Conservation (phyloP, 1,284 basidiomycete species). For the Trichosporon sp. region DNA sequence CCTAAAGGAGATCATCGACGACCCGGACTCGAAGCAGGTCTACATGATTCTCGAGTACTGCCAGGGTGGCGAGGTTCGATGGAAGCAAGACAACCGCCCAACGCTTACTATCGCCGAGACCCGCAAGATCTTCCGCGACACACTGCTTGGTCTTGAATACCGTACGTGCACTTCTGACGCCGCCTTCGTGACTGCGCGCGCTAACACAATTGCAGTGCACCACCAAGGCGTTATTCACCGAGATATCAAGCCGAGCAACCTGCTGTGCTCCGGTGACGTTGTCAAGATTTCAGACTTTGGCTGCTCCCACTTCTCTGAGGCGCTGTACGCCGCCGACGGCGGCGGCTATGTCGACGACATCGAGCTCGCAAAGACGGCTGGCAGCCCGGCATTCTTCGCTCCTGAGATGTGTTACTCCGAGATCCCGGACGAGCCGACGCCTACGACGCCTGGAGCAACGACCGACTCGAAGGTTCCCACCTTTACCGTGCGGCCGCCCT, state of each 20-base stretch:
- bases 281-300: slow-evolving; percentile 99
- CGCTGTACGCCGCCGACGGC: slow-evolving; percentile 59
- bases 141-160: slow-evolving; percentile 89
- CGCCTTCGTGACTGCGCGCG: not conserved
- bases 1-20: slow-evolving; percentile 92
- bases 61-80: slow-evolving; percentile 87
- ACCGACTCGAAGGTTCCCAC: slow-evolving; percentile 24
- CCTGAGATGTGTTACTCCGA: slow-evolving; percentile 77
- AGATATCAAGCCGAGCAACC: slow-evolving; percentile 97
- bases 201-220: slow-evolving; percentile 62
- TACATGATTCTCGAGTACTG: slow-evolving; percentile 98
- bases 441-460: not conserved
- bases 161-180: slow-evolving; percentile 15
- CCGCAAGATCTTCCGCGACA: slow-evolving; percentile 81
- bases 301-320: slow-evolving; percentile 90
- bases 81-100: slow-evolving; percentile 68
- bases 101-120: slow-evolving; percentile 77
- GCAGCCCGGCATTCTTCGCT: slow-evolving; percentile 95
- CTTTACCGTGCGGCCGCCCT: slow-evolving; percentile 40
- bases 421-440: slow-evolving; percentile 27
- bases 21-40: slow-evolving; percentile 80
- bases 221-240: slow-evolving; percentile 98
- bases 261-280: slow-evolving; percentile 76
- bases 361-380: slow-evolving; percentile 87
- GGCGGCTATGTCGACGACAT: slow-evolving; percentile 67